phyloP scores from a whole-genome alignment of 129 eudicot genomes.

The Glebionis coronaria region DNA sequence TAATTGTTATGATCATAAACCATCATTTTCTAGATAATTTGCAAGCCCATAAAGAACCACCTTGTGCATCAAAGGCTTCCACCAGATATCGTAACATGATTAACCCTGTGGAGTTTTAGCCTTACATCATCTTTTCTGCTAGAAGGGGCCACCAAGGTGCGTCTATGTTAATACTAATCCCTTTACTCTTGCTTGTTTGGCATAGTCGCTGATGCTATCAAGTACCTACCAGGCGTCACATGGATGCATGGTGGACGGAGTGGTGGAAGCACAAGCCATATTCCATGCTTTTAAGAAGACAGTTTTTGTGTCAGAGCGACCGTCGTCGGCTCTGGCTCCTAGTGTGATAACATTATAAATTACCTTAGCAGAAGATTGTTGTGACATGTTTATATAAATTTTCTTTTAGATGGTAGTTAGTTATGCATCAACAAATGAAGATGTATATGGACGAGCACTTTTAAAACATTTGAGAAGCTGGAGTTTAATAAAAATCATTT shows the following conservation, averaged over 20 bases:
- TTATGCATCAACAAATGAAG: no score
- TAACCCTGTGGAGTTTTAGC: slow-evolving; percentile 42
- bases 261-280: slow-evolving; percentile 22
- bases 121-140: no score
- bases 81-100: slow-evolving; percentile 51
- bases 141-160: no score
- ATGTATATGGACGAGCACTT: no score
- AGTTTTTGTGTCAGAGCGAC: slow-evolving; percentile 13
- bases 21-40: slow-evolving; percentile 50
- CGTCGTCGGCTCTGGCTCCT: slow-evolving; percentile 26
- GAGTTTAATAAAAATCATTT: no score
- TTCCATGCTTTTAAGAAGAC: slow-evolving; percentile 28
- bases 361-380: slow-evolving; percentile 16
- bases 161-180: slow-evolving; percentile 40
- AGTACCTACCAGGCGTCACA: slow-evolving; percentile 28
- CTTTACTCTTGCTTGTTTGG: slow-evolving; percentile 25
- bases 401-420: no score
- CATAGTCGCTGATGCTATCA: slow-evolving; percentile 17
- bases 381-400: no score
- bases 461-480: no score
- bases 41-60: no score
- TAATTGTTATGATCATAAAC: no score
- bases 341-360: slow-evolving; percentile 18
- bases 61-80: slow-evolving; percentile 57
- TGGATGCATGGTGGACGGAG: not conserved